Percentiles rank a stretch among this genome's conserved stretches.
Conservation (phyloP, 1,284 basidiomycete species). For the Gomphus bonarii region DNA sequence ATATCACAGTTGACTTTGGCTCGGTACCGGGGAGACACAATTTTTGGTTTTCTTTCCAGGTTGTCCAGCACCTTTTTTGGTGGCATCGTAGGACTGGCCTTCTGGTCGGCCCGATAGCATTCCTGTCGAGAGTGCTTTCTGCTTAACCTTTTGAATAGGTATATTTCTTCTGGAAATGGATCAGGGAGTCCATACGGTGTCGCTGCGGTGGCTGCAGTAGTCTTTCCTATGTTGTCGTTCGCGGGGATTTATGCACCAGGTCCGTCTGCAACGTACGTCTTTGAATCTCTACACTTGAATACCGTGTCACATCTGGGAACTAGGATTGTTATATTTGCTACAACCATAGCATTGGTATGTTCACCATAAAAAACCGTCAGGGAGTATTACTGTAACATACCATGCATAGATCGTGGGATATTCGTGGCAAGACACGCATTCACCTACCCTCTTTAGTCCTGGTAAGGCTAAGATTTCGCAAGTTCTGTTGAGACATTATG, state of each 20-base stretch:
- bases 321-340: neutral
- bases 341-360: neutral
- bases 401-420: constrained; percentile 53
- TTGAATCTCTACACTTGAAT: neutral
- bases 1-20: constrained; percentile 64
- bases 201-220: constrained; percentile 57
- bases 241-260: constrained; percentile 66
- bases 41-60: constrained; percentile 54
- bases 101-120: constrained; percentile 41
- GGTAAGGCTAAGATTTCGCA: constrained; percentile 25
- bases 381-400: neutral
- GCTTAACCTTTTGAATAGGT: constrained; percentile 33
- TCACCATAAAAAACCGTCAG: neutral
- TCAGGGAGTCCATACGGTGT: constrained; percentile 67
- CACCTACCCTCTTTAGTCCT: constrained; percentile 32
- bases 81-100: constrained; percentile 52
- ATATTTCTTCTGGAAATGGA: constrained; percentile 59
- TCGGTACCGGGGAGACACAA: constrained; percentile 69
- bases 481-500: neutral
- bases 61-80: constrained; percentile 63
- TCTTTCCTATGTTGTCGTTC: constrained; percentile 63
- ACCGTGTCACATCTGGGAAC: neutral
- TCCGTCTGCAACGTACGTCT: constrained; percentile 43
- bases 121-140: neutral
- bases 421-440: constrained; percentile 54